Evolutionary conservation across 2,329 filamentous ascomycete genomes (phyloP), one percentile per base, ranked within the genome.

Genomic region (Dendryphion nanum): DNA sequence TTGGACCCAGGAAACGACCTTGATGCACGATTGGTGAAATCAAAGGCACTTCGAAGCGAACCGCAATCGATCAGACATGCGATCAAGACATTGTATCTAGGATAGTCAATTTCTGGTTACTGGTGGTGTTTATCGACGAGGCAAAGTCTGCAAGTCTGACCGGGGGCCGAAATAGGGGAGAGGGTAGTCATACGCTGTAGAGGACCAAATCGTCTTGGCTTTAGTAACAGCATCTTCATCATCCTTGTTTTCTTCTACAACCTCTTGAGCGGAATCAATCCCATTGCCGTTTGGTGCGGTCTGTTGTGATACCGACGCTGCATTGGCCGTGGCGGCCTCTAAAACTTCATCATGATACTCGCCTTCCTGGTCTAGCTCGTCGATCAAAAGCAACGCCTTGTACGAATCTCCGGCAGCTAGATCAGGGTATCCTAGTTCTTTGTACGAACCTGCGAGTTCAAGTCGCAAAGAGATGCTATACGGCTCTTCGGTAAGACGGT

Each of bases 351-450:
- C 81, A 59, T 93, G 84, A 55, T 89, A 94, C 64, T 96, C 90
- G 26, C 80, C 78, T 45, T 91, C 86, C 38, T 93, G 83, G 47
- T 76, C 67, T 23, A 89, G 77, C 49, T 93, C 88, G 58, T 97
- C 91, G 13, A 86, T 78, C 32, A 98, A 72, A 4, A 95, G 78
- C n/a, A 97, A 75, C 1, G 90, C 89, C 38, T 86, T 84, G 63
- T 97, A 97, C 4, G 89, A 88, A 71, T 96, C 90, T 21, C 89
- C 88, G 8, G 85, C 83, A 4, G 89, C 89, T 26, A 98, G 78
- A 63, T 98, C 93, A 0, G 89, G 88, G 64, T 95, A 97, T 24
- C 82, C 87, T 32, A 96, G 75, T 31, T 81, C 72, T 13, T 82
- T 77, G 64, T 96, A 82, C 29, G 85, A 72, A 21, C 78, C 70